A percentile compares a stretch with the other conserved stretches of the same genome.
Evolutionary conservation across 2,329 filamentous ascomycete genomes (phyloP).

Genomic region (Phialophora chinensis): DNA sequence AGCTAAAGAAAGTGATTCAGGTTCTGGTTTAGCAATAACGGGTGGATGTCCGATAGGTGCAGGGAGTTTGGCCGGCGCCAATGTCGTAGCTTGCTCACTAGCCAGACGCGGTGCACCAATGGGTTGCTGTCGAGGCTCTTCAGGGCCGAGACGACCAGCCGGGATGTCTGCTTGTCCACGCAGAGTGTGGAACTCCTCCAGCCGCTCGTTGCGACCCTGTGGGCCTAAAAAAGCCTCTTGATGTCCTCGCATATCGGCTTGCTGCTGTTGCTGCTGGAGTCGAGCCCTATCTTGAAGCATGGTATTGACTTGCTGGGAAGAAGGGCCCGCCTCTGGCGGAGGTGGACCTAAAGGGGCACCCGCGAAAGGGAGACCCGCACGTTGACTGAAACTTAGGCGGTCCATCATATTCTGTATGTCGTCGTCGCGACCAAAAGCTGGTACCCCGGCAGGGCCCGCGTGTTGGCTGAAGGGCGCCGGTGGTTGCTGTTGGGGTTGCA

Average conservation of each 20-base stretch:
- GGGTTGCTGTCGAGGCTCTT: slow-evolving; percentile 51
- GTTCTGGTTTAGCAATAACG: slow-evolving; percentile 47
- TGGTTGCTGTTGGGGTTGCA: slow-evolving; percentile 61
- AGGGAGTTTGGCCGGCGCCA: slow-evolving; percentile 28
- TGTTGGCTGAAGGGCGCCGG: slow-evolving; percentile 26
- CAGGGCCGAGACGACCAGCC: slow-evolving; percentile 43
- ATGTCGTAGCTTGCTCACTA: slow-evolving; percentile 40
- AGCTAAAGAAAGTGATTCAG: slow-evolving; percentile 68
- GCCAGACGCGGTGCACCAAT: slow-evolving; percentile 43
- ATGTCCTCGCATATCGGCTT: slow-evolving; percentile 45
- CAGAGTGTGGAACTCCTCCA: slow-evolving; percentile 82
- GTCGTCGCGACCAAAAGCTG: slow-evolving; percentile 66
- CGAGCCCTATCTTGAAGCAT: slow-evolving; percentile 67
- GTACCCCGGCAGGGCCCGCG: slow-evolving; percentile 21
- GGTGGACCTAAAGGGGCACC: slow-evolving; percentile 54
- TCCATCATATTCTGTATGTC: slow-evolving; percentile 70
- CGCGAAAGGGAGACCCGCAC: slow-evolving; percentile 56
- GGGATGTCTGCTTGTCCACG: slow-evolving; percentile 71
- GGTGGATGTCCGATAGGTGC: slow-evolving; percentile 29
- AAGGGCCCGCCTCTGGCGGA: slow-evolving; percentile 55
- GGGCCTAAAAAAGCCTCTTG: slow-evolving; percentile 56
- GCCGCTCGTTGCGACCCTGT: slow-evolving; percentile 66
- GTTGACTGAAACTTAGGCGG: slow-evolving; percentile 66
- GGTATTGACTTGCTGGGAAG: slow-evolving; percentile 61
- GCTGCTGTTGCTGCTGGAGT: slow-evolving; percentile 53